These are phyloP conservation scores for Suillus placidus DNA, from an alignment of 768 basidiomycete species.

Conservation along the genomic window DNA sequence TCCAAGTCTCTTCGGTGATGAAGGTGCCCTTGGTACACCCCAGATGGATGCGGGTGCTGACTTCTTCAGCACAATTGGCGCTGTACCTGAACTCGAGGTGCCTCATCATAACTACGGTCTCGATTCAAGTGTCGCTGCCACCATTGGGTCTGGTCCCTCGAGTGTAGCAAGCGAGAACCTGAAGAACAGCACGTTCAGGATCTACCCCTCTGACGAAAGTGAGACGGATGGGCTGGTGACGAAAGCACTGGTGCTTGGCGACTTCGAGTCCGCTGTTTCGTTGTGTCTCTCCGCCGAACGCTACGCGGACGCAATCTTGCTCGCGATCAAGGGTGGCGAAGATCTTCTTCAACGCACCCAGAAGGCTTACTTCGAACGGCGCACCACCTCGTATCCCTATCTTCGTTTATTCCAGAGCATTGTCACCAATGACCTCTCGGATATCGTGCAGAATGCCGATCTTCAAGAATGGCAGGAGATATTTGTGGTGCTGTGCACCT, in stretches of 20 bases:
- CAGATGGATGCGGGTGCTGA: slow-evolving; percentile 71
- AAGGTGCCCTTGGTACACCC: slow-evolving; percentile 61
- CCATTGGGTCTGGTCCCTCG: slow-evolving; percentile 88
- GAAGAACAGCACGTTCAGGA: slow-evolving; percentile 85
- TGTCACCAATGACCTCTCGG: slow-evolving; percentile 87
- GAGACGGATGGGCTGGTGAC: slow-evolving; percentile 89
- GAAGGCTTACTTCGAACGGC: slow-evolving; percentile 89
- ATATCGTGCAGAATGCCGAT: slow-evolving; percentile 96
- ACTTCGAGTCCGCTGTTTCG: slow-evolving; percentile 90
- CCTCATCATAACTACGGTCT: slow-evolving; percentile 80
- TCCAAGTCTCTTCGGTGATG: slow-evolving; percentile 87
- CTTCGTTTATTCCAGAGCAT: slow-evolving; percentile 94
- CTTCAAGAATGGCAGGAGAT: slow-evolving; percentile 94
- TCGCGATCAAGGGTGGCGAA: slow-evolving; percentile 88
- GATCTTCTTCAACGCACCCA: slow-evolving; percentile 88
- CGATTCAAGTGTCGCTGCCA: slow-evolving; percentile 94
- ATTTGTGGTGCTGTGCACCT: slow-evolving; percentile 95
- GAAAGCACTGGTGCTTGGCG: slow-evolving; percentile 93
- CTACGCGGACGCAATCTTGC: slow-evolving; percentile 92
- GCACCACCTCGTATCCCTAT: slow-evolving; percentile 77
- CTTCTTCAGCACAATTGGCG: slow-evolving; percentile 84
- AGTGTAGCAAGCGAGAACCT: slow-evolving; percentile 73
- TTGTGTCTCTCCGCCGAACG: slow-evolving; percentile 87
- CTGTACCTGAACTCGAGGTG: slow-evolving; percentile 57
- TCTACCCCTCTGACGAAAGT: slow-evolving; percentile 85